Evolutionary conservation across 192 early-diverging fungal genomes (phyloP).

Genomic region (Spinellus fusiger): DNA sequence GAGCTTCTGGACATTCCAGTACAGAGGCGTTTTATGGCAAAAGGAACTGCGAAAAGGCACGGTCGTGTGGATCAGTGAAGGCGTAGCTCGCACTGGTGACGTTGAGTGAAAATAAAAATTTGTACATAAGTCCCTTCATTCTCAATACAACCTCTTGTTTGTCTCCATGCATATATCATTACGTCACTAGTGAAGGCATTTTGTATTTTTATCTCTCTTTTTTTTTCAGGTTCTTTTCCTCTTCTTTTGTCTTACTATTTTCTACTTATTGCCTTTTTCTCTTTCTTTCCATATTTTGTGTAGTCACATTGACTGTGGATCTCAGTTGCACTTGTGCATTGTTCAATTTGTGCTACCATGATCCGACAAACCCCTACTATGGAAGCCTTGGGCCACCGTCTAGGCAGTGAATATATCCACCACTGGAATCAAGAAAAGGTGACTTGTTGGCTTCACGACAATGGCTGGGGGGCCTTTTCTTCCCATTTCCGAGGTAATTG

Average conservation of each 20-base stretch:
- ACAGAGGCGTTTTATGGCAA: constrained; percentile 46
- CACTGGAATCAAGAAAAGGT: constrained; percentile 27
- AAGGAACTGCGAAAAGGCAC: constrained; percentile 47
- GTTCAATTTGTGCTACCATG: background rate
- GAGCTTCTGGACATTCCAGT: constrained; percentile 56
- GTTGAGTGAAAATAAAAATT: constrained; percentile 3
- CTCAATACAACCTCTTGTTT: no score
- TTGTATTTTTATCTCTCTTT: background rate
- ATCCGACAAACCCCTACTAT: background rate
- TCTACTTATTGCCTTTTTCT: background rate
- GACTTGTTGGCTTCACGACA: constrained; percentile 21
- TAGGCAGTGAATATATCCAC: constrained; percentile 16
- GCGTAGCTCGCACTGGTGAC: constrained; percentile 19
- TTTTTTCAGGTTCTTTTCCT: background rate
- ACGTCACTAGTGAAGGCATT: no score
- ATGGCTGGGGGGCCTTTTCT: constrained; percentile 23
- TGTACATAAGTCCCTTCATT: background rate
- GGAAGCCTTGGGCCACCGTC: background rate
- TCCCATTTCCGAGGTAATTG: constrained; percentile 22
- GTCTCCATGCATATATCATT: no score
- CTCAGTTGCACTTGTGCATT: no score
- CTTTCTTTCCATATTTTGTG: background rate
- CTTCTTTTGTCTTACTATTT: background rate
- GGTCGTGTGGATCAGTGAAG: constrained; percentile 42
- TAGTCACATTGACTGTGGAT: no score